Conservation (phyloP, 129 eudicot species). For the Flaveria linearis region DNA sequence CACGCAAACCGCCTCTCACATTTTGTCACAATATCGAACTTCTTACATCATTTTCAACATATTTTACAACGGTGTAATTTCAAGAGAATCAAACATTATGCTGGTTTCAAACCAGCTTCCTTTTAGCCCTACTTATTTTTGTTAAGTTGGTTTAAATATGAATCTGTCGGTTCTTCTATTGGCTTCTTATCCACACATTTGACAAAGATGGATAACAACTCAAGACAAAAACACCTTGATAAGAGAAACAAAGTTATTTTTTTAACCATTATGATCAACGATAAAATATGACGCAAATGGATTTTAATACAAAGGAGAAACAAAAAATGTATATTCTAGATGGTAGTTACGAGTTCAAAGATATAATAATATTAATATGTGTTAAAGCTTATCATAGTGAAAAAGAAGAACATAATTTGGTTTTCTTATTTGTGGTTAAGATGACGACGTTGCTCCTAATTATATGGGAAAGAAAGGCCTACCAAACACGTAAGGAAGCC, state of each 20-base stretch:
- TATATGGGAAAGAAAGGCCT: not conserved
- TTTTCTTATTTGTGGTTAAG: not conserved
- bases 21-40: not conserved
- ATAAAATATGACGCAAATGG: not conserved
- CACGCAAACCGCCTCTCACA: too few relatives aligned
- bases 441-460: not conserved
- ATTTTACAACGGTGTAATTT: not conserved
- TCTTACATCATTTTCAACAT: not conserved
- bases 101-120: not conserved
- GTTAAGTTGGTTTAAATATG: not conserved
- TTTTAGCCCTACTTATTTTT: not conserved
- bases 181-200: not conserved
- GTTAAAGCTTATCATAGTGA: not conserved
- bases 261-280: constrained; percentile 7
- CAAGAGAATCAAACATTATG: not conserved
- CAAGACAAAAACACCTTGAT: not conserved
- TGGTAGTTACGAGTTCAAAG: not conserved
- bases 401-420: not conserved
- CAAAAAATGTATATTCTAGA: not conserved
- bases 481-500: not conserved
- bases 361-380: not conserved
- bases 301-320: not conserved
- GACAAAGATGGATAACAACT: constrained; percentile 10
- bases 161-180: not conserved
- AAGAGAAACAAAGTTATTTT: not conserved